Evolutionary conservation across 2,329 filamentous ascomycete genomes (phyloP), one percentile per base, ranked within the genome.

Genomic region (Diaporthe sp.): DNA sequence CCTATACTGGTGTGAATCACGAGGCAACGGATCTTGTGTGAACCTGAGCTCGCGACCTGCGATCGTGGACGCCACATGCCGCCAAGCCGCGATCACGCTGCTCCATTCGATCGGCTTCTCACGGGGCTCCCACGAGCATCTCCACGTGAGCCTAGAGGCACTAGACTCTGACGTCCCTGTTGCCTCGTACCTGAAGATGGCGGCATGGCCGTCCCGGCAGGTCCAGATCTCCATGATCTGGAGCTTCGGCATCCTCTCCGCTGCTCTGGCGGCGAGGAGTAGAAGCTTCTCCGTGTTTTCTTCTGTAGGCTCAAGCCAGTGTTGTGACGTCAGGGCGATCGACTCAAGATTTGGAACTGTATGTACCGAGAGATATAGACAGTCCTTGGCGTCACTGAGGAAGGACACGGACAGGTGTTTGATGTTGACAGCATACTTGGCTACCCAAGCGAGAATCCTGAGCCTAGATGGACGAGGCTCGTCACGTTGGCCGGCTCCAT

Each of bases 191-290:
- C 64, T 68, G 30, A 68, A 35, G 9, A 68, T 68, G 2, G 45
- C 47, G 30, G 64, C 64, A 13, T 68, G n/a, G 9, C 28, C 30
- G 8, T 33, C 30, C 6, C 25, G 4, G 38, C 64, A 68, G 17
- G 55, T 50, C 52, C 52, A 60, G 6, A 58, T n/a, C 42, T 71
- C 68, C 68, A 71, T 71, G 7, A 71, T 71, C 9, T 58, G 52
- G 40, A 71, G 68, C 15, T 33, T 45, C 1, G 68, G 68, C 68
- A 50, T 45, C 7, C 7, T 35, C 42, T 33, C 15, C 1, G 52
- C 52, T 19, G 55, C 40, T 4, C 6, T 33, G 30, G 68, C 52
- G n/a, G 68, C 52, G 33, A 45, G 22, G 35, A 15, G 5, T 0
- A 71, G 19, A 6, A 58, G 42, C 13, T 35, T 4, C 17, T 60